Conservation (phyloP, 2,329 filamentous ascomycete species). For the Zarea fungicola region DNA sequence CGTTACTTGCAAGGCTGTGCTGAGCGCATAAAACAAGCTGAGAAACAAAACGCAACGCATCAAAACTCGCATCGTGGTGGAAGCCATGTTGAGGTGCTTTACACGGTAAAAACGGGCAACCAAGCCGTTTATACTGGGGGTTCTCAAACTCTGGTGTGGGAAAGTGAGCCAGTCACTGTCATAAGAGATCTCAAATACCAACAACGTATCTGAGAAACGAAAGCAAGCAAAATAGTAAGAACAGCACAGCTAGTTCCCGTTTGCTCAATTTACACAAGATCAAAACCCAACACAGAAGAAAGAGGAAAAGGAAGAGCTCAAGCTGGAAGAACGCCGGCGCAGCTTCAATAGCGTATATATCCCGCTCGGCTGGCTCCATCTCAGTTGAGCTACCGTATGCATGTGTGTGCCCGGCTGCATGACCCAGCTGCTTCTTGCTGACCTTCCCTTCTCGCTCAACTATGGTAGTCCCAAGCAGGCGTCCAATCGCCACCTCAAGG, state of each 20-base stretch:
- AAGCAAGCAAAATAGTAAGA: neutral
- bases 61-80: neutral
- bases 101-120: neutral
- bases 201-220: neutral
- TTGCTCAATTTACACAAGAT: neutral
- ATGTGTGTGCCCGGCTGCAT: too few relatives aligned
- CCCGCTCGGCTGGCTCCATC: too few relatives aligned
- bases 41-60: neutral
- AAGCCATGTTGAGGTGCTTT: neutral
- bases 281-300: neutral
- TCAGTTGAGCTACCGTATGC: too few relatives aligned
- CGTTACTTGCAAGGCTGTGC: conserved; percentile 43
- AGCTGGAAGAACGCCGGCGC: neutral
- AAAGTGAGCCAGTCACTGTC: conserved; percentile 12
- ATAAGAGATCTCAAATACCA: neutral
- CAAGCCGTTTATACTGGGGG: too few relatives aligned
- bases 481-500: neutral
- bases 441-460: neutral
- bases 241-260: conserved; percentile 2
- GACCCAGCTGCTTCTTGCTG: neutral
- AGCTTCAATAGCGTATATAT: neutral
- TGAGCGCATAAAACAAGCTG: conserved; percentile 10
- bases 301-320: neutral
- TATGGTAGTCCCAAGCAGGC: neutral
- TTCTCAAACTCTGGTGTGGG: neutral